Evolutionary conservation across 768 basidiomycete genomes (phyloP).

Genomic region (Cyclocybe cylindracea): DNA sequence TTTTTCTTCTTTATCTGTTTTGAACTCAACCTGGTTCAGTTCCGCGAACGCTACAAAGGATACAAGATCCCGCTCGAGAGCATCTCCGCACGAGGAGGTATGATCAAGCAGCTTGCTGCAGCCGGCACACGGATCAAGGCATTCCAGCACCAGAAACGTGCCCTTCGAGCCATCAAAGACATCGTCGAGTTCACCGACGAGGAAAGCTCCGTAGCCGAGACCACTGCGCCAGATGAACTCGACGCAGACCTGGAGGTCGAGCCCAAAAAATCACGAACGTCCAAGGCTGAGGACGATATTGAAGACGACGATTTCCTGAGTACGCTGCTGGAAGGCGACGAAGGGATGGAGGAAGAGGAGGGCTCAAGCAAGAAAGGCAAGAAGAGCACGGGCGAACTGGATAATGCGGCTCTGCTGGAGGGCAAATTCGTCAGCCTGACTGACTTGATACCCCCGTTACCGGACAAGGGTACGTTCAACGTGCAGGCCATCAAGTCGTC

Average conservation of each 20-base stretch:
- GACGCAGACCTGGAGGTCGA: constrained; percentile 10
- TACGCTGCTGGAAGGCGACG: constrained; percentile 19
- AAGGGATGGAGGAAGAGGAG: constrained; percentile 18
- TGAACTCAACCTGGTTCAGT: constrained; percentile 39
- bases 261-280: constrained; percentile 13
- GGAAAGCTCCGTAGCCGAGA: constrained; percentile 22
- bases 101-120: constrained; percentile 40
- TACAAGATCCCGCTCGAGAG: constrained; percentile 63
- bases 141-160: constrained; percentile 38
- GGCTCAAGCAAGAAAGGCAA: constrained; percentile 5
- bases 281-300: constrained; percentile 5
- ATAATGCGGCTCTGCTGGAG: constrained; percentile 22
- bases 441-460: constrained; percentile 79
- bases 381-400: not conserved
- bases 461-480: constrained; percentile 83
- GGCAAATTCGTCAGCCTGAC: constrained; percentile 74
- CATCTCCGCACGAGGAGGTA: constrained; percentile 31
- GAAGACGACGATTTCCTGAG: constrained; percentile 7
- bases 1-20: not conserved
- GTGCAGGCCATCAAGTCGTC: constrained; percentile 81
- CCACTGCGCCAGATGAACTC: not conserved
- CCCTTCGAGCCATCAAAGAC: constrained; percentile 28
- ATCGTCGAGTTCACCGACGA: constrained; percentile 42
- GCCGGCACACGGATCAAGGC: constrained; percentile 49
- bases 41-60: constrained; percentile 73